Evolutionary conservation across 805 yeast species (phyloP).

Genomic region (Hanseniaspora lindneri): DNA sequence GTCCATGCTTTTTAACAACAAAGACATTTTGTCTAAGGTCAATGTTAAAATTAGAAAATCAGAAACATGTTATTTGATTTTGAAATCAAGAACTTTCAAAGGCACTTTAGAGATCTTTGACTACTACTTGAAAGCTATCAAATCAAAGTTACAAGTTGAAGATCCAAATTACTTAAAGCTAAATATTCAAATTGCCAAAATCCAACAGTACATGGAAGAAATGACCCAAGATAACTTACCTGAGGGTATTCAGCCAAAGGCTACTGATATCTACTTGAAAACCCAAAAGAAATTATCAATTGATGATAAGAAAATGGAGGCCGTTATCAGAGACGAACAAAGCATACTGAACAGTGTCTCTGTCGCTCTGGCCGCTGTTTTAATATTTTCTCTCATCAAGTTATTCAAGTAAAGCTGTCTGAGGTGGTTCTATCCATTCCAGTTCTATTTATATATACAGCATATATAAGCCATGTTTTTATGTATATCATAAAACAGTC

Average conservation of each 20-base stretch:
- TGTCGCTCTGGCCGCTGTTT: constrained; percentile 20
- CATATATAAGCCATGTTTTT: too few relatives aligned
- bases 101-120: constrained; percentile 71
- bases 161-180: constrained; percentile 81
- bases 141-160: constrained; percentile 60
- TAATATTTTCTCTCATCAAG: background rate
- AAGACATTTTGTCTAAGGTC: constrained; percentile 45
- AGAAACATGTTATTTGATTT: constrained; percentile 62
- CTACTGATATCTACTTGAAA: constrained; percentile 30
- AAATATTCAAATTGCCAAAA: constrained; percentile 75
- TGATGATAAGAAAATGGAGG: constrained; percentile 28
- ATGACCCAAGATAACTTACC: constrained; percentile 60
- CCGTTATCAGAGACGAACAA: constrained; percentile 23
- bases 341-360: constrained; percentile 23
- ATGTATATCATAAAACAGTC: too few relatives aligned
- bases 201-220: constrained; percentile 76
- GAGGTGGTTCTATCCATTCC: too few relatives aligned
- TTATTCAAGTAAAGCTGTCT: background rate
- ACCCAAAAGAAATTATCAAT: constrained; percentile 35
- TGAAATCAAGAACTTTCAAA: constrained; percentile 59
- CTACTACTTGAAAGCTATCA: constrained; percentile 60
- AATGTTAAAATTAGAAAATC: constrained; percentile 88
- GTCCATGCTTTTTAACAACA: constrained; percentile 73
- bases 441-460: too few relatives aligned
- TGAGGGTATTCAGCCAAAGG: constrained; percentile 35